Evolutionary conservation across 805 yeast genomes (phyloP), one percentile per base, ranked within the genome.

Genomic region (Suhomyces canberraensis): DNA sequence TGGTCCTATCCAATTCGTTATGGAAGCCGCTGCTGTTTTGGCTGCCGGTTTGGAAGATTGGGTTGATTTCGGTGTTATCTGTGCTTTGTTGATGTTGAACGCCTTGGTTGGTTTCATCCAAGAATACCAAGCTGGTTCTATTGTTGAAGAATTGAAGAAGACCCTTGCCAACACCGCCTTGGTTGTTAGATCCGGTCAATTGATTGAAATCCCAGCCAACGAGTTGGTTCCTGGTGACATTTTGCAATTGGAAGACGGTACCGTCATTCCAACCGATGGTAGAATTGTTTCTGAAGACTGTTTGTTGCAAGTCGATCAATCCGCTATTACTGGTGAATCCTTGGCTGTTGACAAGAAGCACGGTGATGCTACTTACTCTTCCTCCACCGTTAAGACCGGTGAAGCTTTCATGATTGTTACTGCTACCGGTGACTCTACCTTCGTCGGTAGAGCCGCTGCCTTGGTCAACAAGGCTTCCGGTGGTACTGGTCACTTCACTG

Each of bases 21-120:
- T 87, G 96, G 95, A 87, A 74, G 95, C 91, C 60, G 96, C 96
- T 59, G 95, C 96, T 54, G 78, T 87, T 49, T 74, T 87, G 66
- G 95, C 96, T 61, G 95, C 95, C 50, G 96, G 95, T 81, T 76
- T 87, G 57, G 87, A 87, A 73, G 96, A 90, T 75, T 89, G 96
- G 96, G 96, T 89, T 61, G 96, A 89, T 79, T 89, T 89, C 76
- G 96, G 97, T 80, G 97, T 89, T 65, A 89, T 89, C 64, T 80
- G 86, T 69, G 96, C 84, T 71, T 72, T 89, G 55, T 75, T 89
- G 56, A 54, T 81, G 66, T 79, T 89, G 64, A 89, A 89, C 71
- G 96, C 96, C 48, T 71, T 73, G 57, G 96, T 89, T 66, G 97
- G 97, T 79, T 89, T 89, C 81, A 76, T 87, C 54, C 97, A 89